A percentile compares a stretch with the other conserved stretches of the same genome.
Conservation (phyloP, 345 rosid genomes). For the Ricinus communis region DNA sequence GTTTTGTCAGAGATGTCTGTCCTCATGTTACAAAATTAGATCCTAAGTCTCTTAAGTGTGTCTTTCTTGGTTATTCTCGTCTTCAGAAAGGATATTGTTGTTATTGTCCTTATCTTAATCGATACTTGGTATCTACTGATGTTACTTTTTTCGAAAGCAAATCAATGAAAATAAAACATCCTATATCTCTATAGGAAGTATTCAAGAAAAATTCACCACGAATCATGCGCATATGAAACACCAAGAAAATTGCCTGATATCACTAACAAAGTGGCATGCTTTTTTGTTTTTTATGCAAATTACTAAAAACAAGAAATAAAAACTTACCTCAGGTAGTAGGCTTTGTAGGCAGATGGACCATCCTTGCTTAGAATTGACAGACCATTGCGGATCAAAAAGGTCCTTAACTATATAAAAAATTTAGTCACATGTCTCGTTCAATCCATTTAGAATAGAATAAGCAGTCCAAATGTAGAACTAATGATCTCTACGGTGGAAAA, state of each 20-base stretch:
- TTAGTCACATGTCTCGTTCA: background rate
- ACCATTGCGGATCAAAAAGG: conserved; percentile 95
- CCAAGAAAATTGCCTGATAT: background rate
- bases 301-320: background rate
- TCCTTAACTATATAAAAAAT: conserved; percentile 60
- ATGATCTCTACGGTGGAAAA: background rate
- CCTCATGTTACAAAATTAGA: too few relatives aligned
- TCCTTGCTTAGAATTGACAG: conserved; percentile 77
- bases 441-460: background rate
- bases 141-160: too few relatives aligned
- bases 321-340: conserved; percentile 66
- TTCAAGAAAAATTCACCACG: too few relatives aligned
- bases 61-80: too few relatives aligned
- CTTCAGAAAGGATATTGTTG: too few relatives aligned
- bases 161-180: background rate
- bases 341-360: conserved; percentile 83
- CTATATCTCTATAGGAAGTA: too few relatives aligned
- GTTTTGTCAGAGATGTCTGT: too few relatives aligned
- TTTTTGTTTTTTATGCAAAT: background rate
- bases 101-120: too few relatives aligned
- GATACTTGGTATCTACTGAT: too few relatives aligned
- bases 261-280: background rate
- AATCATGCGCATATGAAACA: too few relatives aligned
- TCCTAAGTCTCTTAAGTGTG: too few relatives aligned
- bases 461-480: background rate